Base-by-base conservation (phyloP, 768 basidiomycete species). In the Amanita muscaria region DNA sequence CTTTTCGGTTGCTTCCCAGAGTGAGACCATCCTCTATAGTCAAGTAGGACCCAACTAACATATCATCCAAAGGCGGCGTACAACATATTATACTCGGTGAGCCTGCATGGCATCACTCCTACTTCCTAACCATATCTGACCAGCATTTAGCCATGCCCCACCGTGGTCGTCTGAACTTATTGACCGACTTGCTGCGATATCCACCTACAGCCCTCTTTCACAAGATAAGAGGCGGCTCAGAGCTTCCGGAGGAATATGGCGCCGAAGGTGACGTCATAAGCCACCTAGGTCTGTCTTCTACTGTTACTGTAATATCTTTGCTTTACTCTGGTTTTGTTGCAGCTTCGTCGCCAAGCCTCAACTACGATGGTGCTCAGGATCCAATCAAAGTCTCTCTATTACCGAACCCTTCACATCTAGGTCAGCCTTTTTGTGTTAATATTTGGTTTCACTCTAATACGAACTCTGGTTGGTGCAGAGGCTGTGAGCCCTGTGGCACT, bases 401-500 rank as follows among this genome's bases (percentile, higher is more conserved):
- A 4, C 88, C 84, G 3, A 88, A 88, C 51, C 85, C 86, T 0
- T 88, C 85, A 0, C 85, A 88, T 56, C 64, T 88, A 7, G 79
- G 80, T 79, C 51, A 16, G 64, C 56, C 22, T 7, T 14, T 15
- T 33, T n/a, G 7, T n/a, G 3, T 27, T 16, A 10, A 12, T n/a
- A 12, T 15, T 33, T n/a, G 9, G 15, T n/a, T 10, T 11, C 30
- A 44, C 53, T 38, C 32, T 43, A 7, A 7, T 12, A 30, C 14
- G 10, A 25, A 15, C 15, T 18, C 31, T 18, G 9, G 21, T 24
- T n/a, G 15, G 27, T 47, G n/a, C 53, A 83, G 88, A 93, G 74
- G 90, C 92, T 0, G 79, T 88, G 46, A 88, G 86, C 55, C 85
- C 91, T 0, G 80, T 94, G 19, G 91, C 87, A 0, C 63, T 92